Conservation (phyloP, 1,284 basidiomycete species). For the Blastosporella zonata region DNA sequence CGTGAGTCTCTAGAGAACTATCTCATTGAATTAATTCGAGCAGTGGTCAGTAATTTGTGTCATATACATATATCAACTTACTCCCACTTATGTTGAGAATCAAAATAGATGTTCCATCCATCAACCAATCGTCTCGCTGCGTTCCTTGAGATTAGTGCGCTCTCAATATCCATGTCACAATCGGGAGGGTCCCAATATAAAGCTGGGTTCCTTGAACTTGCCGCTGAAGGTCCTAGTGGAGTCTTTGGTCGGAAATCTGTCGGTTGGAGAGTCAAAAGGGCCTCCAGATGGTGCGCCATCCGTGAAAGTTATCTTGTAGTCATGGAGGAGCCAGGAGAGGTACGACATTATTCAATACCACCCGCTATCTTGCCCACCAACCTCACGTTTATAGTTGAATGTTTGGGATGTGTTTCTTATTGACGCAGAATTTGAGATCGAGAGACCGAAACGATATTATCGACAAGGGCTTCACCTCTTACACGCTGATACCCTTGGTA, state of each 20-base stretch:
- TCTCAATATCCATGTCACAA: slow-evolving; percentile 83
- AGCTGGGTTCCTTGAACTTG: slow-evolving; percentile 78
- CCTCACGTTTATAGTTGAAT: slow-evolving; percentile 43
- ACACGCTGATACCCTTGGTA: slow-evolving; percentile 21
- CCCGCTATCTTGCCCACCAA: not conserved
- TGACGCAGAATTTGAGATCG: slow-evolving; percentile 87
- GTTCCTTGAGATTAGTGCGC: slow-evolving; percentile 93
- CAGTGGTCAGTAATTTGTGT: slow-evolving; percentile 85
- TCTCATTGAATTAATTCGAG: slow-evolving; percentile 83
- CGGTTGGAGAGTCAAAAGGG: slow-evolving; percentile 66
- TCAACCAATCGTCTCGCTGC: slow-evolving; percentile 88
- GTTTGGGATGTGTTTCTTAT: slow-evolving; percentile 95
- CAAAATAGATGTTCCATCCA: slow-evolving; percentile 88
- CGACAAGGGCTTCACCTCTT: slow-evolving; percentile 73
- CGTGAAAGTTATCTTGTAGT: slow-evolving; percentile 92
- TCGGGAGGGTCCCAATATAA: slow-evolving; percentile 86
- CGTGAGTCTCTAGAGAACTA: slow-evolving; percentile 87
- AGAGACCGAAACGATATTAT: slow-evolving; percentile 74
- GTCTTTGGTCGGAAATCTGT: slow-evolving; percentile 64
- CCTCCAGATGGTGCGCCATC: slow-evolving; percentile 90
- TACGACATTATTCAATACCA: slow-evolving; percentile 31
- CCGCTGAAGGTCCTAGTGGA: slow-evolving; percentile 45
- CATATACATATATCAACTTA: not conserved
- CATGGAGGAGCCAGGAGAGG: slow-evolving; percentile 85
- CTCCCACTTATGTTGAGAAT: slow-evolving; percentile 7